Base-by-base conservation (phyloP, 129 eudicot genomes). In the Oenanthe sinensis region DNA sequence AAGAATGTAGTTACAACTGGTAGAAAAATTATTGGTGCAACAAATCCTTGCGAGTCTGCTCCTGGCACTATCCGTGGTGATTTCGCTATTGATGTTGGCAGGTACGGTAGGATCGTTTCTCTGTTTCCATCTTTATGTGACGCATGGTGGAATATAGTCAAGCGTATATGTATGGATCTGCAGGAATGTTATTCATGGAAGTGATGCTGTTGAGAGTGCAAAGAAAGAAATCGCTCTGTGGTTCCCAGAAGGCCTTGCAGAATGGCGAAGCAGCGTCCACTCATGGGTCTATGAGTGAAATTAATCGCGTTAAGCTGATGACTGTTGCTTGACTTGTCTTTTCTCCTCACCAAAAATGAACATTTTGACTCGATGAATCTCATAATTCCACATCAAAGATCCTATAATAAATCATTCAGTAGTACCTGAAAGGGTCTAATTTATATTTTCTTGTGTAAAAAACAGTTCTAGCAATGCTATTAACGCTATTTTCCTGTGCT, bases 151-250 rank as follows among this genome's bases (percentile, higher is more conserved):
- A 70, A 33, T 7, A 16, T 39, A 70, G 4, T 39, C 24, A 39
- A 5, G 28, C 4, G 20, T 39, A 39, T 70, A 16, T 39, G 46
- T 15, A 19, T 70, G 26, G 39, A 28, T 76, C 54, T 88, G 86
- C 84, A 94, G 98, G 84, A 94, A 94, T 72, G 97, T 94, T 49
- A 94, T 94, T 85, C 98, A 94, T 24, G 97, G 98, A 8, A 94
- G 98, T 81, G 98, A 94, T 86, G 86, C 97, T 22, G 97, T 94
- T 55, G 98, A 89, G 82, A 94, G 97, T 60, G 98, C 93, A 37
- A 89, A 67, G 77, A 91, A 91, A 79, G 97, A 94, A 88, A 94
- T 94, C 82, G 93, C 89, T 67, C 81, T 94, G 71, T 94, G 98
- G 98, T 94, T 93, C 88, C 98, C 97, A 0, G 97, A 94, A 76